Conservation (phyloP, 495 filamentous ascomycete genomes). For the Talaromyces liani region DNA sequence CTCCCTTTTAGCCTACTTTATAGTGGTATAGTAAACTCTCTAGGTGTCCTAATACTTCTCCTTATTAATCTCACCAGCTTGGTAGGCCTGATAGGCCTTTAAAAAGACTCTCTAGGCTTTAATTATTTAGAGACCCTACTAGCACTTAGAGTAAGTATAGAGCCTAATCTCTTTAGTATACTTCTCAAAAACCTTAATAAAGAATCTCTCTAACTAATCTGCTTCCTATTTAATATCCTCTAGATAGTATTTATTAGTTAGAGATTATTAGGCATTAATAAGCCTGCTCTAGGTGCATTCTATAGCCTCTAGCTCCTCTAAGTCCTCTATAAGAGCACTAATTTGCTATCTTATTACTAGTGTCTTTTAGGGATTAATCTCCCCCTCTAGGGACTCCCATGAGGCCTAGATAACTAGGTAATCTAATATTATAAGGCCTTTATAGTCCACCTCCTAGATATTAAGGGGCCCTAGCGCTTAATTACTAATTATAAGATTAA, state of each 20-base stretch:
- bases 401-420: too few species aligned
- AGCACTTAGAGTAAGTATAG: neutral
- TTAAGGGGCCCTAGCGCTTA: too few species aligned
- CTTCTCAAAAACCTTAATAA: neutral
- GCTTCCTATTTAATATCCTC: neutral
- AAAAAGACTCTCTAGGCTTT: neutral
- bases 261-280: too few species aligned
- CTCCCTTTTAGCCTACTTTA: neutral
- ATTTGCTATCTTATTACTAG: too few species aligned
- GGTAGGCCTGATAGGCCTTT: neutral
- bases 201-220: neutral
- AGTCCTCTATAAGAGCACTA: too few species aligned
- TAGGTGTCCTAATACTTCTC: neutral
- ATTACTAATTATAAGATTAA: too few species aligned
- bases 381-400: conserved; percentile 3
- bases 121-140: neutral
- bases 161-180: neutral
- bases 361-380: conserved; percentile 6
- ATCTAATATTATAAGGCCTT: too few species aligned
- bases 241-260: neutral
- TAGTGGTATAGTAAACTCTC: neutral
- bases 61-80: neutral
- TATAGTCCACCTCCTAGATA: too few species aligned
- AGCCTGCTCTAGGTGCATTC: too few species aligned
- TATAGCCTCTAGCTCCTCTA: too few species aligned